A percentile compares a stretch with the other conserved stretches of the same genome.
Evolutionary conservation across 2,329 filamentous ascomycete genomes (phyloP).

Genomic region (Pseudogymnoascus sp.): DNA sequence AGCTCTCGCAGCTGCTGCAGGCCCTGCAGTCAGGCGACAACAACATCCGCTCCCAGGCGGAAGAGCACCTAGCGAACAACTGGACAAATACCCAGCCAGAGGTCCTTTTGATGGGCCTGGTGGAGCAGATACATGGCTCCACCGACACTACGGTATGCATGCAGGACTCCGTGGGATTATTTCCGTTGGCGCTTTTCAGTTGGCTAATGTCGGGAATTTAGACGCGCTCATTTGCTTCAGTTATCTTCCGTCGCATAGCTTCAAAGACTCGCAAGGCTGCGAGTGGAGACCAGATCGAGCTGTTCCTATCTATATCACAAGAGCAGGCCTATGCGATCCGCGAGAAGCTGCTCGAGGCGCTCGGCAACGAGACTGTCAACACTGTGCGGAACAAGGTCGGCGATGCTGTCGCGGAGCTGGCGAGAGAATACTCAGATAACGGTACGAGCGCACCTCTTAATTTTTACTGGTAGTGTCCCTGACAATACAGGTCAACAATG

Average conservation of each 20-base stretch:
- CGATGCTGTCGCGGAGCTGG: slow-evolving; percentile 93
- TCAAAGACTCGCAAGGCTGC: slow-evolving; percentile 76
- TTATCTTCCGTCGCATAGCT: slow-evolving; percentile 89
- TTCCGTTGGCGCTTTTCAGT: not conserved
- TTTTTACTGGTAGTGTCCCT: slow-evolving; percentile 15
- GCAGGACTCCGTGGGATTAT: not conserved
- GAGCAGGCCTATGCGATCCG: slow-evolving; percentile 72
- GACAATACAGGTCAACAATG: slow-evolving; percentile 66
- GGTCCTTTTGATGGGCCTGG: slow-evolving; percentile 84
- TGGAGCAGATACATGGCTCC: slow-evolving; percentile 80
- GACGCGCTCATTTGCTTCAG: slow-evolving; percentile 84
- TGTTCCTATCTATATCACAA: slow-evolving; percentile 70
- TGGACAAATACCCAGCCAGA: slow-evolving; percentile 80
- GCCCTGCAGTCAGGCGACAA: slow-evolving; percentile 89
- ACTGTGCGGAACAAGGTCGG: slow-evolving; percentile 89
- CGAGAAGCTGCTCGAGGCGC: slow-evolving; percentile 69
- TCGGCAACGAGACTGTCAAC: slow-evolving; percentile 63
- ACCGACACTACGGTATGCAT: slow-evolving; percentile 33
- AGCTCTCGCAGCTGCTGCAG: slow-evolving; percentile 77
- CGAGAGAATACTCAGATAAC: slow-evolving; percentile 87
- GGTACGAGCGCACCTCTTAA: slow-evolving; percentile 46
- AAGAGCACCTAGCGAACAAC: slow-evolving; percentile 82
- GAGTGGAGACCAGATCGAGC: slow-evolving; percentile 64
- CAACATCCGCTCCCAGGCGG: slow-evolving; percentile 70
- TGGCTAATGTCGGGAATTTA: slow-evolving; percentile 30